A percentile compares a stretch with the other conserved stretches of the same genome.
These are phyloP conservation scores for Aspergillus sp. DNA, from an alignment of 2,329 filamentous ascomycete genomes.

Conservation along the genomic window DNA sequence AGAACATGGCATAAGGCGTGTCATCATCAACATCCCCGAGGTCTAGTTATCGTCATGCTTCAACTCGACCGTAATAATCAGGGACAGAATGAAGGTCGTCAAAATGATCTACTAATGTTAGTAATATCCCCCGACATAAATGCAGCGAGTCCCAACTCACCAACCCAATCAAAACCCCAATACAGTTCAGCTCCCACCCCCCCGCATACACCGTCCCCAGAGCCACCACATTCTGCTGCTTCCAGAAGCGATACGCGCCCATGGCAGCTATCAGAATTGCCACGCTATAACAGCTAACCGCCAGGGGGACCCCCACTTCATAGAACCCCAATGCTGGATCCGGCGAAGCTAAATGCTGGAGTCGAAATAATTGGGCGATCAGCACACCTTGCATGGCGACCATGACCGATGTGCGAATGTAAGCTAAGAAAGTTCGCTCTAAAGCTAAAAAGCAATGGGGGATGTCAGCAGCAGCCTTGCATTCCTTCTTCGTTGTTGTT, in stretches of 20 bases:
- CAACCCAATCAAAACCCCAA: constrained; percentile 49
- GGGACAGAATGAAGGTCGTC: constrained; percentile 12
- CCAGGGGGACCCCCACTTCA: constrained; percentile 62
- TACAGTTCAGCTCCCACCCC: constrained; percentile 59
- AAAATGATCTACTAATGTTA: constrained; percentile 16
- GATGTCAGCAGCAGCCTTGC: background rate
- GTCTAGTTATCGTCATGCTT: background rate
- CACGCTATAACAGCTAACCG: constrained; percentile 49
- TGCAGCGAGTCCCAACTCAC: constrained; percentile 44
- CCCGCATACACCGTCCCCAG: constrained; percentile 59
- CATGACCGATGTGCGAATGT: constrained; percentile 69
- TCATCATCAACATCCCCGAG: background rate
- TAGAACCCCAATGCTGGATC: constrained; percentile 58
- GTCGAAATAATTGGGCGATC: constrained; percentile 67
- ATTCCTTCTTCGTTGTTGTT: background rate
- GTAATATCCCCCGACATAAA: background rate
- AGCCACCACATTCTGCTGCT: constrained; percentile 61
- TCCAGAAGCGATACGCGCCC: constrained; percentile 62
- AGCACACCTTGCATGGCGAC: constrained; percentile 67
- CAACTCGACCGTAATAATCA: background rate
- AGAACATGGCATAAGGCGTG: background rate
- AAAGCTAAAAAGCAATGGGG: constrained; percentile 54
- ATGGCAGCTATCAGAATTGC: constrained; percentile 54
- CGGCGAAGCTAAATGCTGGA: constrained; percentile 43
- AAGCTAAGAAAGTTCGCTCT: constrained; percentile 73